phyloP scores from a whole-genome alignment of 768 basidiomycete species.

The Cystofilobasidium ferigula region DNA sequence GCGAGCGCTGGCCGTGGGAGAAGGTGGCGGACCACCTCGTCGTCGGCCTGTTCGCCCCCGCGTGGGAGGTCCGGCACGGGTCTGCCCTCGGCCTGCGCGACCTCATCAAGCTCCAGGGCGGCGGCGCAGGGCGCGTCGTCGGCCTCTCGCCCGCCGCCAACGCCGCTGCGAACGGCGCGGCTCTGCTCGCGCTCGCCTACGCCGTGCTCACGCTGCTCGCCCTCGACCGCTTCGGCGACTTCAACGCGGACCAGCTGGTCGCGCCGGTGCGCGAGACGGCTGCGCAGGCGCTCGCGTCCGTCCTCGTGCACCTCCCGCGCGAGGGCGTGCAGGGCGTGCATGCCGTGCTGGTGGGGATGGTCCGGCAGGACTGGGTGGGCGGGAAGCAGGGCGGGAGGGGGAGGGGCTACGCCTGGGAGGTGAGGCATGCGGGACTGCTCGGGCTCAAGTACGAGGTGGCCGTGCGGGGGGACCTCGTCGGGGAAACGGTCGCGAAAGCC shows the following conservation, averaged over 20 bases:
- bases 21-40: slow-evolving; percentile 67
- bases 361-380: slow-evolving; percentile 63
- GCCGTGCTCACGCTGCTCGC: slow-evolving; percentile 81
- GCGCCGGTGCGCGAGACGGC: slow-evolving; percentile 95
- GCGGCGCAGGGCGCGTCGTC: slow-evolving; percentile 60
- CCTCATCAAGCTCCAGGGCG: slow-evolving; percentile 70
- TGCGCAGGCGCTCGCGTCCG: slow-evolving; percentile 80
- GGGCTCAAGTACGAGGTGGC: slow-evolving; percentile 98
- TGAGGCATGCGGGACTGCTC: slow-evolving; percentile 90
- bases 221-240: slow-evolving; percentile 95
- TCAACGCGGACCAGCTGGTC: slow-evolving; percentile 89
- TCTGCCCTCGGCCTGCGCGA: slow-evolving; percentile 84
- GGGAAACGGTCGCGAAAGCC: slow-evolving; percentile 28
- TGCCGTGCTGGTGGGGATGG: slow-evolving; percentile 77
- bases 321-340: slow-evolving; percentile 70
- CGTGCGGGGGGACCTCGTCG: slow-evolving; percentile 73
- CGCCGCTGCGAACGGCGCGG: slow-evolving; percentile 8
- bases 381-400: slow-evolving; percentile 27
- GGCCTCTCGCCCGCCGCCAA: slow-evolving; percentile 19
- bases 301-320: slow-evolving; percentile 78
- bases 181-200: slow-evolving; percentile 50
- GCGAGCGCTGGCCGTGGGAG: slow-evolving; percentile 33
- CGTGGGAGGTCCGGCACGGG: slow-evolving; percentile 92
- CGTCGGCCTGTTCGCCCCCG: slow-evolving; percentile 65
- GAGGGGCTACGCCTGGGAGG: slow-evolving; percentile 73